A percentile compares a stretch with the other conserved stretches of the same genome.
phyloP scores from a whole-genome alignment of 202 grass and related monocot genomes.

The Tripidium arundinaceum region DNA sequence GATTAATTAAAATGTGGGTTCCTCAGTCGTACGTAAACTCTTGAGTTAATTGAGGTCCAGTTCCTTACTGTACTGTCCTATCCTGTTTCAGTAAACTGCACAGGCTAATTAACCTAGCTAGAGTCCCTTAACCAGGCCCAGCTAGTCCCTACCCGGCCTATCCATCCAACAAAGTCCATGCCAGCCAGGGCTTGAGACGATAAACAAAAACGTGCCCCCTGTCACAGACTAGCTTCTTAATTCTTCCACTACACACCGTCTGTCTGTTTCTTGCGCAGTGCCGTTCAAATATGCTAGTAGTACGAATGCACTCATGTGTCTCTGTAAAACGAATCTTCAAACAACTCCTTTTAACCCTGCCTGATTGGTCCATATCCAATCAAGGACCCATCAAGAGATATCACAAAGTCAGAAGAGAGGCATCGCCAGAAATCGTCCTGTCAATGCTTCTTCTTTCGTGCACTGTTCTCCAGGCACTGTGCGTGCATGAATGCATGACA shows the following conservation, averaged over 20 bases:
- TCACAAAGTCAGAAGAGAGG: neutral
- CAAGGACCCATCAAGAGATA: neutral
- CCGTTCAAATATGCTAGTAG: neutral
- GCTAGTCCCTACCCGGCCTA: too few relatives aligned
- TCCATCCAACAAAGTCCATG: neutral
- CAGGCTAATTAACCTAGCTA: neutral
- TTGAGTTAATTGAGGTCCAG: neutral
- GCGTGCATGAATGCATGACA: neutral
- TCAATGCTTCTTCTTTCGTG: neutral
- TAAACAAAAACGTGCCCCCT: neutral
- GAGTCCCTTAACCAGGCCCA: neutral
- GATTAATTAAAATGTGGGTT: too few relatives aligned
- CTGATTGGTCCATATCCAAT: neutral
- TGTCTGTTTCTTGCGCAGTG: too few relatives aligned
- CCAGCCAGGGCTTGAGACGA: neutral
- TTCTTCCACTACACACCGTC: neutral
- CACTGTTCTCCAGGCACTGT: conserved; percentile 19
- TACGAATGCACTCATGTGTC: neutral
- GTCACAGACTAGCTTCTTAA: neutral
- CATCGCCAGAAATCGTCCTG: neutral
- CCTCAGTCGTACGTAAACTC: too few relatives aligned
- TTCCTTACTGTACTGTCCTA: neutral
- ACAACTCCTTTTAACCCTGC: too few relatives aligned
- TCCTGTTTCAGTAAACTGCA: neutral
- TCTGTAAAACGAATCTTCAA: neutral